These are phyloP conservation scores for Bacterosira constricta DNA, from an alignment of 108 stramenopile species.

Conservation along the genomic window DNA sequence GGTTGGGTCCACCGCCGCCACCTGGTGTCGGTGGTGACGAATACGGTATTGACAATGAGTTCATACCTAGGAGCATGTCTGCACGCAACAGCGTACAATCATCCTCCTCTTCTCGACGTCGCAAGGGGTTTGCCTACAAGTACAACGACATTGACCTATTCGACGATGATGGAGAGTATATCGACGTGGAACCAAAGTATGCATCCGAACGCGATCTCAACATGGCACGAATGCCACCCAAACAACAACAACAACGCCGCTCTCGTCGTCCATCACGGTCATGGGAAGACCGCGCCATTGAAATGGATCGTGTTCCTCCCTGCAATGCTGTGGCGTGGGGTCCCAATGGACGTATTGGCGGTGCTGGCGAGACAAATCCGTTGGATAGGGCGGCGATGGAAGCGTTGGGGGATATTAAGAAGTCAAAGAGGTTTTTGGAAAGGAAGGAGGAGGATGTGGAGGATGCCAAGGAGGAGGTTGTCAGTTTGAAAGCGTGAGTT, in stretches of 20 bases:
- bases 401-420: constrained; percentile 71
- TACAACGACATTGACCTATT: constrained; percentile 50
- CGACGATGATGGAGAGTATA: constrained; percentile 51
- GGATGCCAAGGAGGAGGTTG: constrained; percentile 65
- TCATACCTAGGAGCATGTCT: neutral
- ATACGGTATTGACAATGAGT: constrained; percentile 9
- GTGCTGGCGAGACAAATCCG: constrained; percentile 55
- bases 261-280: constrained; percentile 44
- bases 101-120: constrained; percentile 21
- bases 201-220: constrained; percentile 37
- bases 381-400: constrained; percentile 70
- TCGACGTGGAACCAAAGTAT: constrained; percentile 26
- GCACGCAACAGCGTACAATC: neutral
- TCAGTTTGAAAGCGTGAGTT: constrained; percentile 67
- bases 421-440: constrained; percentile 53
- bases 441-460: constrained; percentile 56
- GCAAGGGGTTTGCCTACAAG: constrained; percentile 65
- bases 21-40: constrained; percentile 25
- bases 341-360: constrained; percentile 61
- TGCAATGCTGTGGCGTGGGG: constrained; percentile 71
- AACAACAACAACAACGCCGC: neutral
- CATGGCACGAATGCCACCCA: constrained; percentile 5
- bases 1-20: constrained; percentile 28
- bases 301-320: constrained; percentile 77
- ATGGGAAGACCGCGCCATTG: constrained; percentile 75